Evolutionary conservation across 495 filamentous ascomycete genomes (phyloP).

Genomic region (Xylaria curta): DNA sequence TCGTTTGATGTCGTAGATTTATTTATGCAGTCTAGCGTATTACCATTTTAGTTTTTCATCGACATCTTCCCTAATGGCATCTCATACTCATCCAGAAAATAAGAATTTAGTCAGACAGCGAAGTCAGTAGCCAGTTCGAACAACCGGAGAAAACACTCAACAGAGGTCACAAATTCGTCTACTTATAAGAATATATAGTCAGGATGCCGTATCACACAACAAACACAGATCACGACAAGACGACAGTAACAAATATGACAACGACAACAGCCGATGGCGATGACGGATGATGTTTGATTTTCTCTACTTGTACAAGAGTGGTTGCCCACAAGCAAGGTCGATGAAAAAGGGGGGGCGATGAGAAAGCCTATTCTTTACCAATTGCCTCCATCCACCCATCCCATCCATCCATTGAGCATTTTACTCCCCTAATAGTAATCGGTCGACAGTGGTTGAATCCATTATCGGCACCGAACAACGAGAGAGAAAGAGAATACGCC

Average conservation of each 20-base stretch:
- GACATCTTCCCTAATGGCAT: not conserved
- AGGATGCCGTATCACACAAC: not conserved
- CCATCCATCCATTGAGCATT: not conserved
- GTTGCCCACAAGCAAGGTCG: not conserved
- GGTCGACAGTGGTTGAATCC: not conserved
- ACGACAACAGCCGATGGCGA: not conserved
- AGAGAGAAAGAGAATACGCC: not conserved
- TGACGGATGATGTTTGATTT: not conserved
- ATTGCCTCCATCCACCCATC: not conserved
- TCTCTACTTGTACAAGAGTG: slow-evolving; percentile 19
- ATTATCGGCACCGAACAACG: not conserved
- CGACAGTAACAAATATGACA: not conserved
- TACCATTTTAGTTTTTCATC: too few species aligned
- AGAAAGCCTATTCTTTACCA: not conserved
- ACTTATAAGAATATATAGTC: too few species aligned
- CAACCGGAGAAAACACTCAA: too few species aligned
- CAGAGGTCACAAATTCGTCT: too few species aligned
- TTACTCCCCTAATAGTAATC: not conserved
- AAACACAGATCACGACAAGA: not conserved
- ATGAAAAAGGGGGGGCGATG: not conserved
- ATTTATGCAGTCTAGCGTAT: too few species aligned
- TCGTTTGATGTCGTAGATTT: not conserved
- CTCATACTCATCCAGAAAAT: not conserved
- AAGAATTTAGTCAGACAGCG: too few species aligned
- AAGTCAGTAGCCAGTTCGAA: too few species aligned